A percentile compares a stretch with the other conserved stretches of the same genome.
Evolutionary conservation across 768 basidiomycete genomes (phyloP).

Genomic region (Tricholoma hemisulphureum): DNA sequence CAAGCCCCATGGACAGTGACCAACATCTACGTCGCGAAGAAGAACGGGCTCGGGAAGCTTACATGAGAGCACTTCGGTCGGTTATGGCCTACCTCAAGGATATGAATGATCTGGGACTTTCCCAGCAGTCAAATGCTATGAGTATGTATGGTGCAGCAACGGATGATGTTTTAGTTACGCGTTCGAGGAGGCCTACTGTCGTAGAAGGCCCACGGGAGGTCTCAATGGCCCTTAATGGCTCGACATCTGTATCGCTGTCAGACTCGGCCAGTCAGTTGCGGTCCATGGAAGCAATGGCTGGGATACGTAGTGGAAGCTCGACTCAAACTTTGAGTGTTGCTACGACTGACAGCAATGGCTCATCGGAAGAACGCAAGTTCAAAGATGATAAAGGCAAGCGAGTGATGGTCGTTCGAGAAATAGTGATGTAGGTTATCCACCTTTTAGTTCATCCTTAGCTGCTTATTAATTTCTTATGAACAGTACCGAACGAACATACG

Average conservation of each 20-base stretch:
- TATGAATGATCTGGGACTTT: conserved; percentile 85
- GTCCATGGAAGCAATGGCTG: conserved; percentile 60
- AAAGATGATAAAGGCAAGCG: conserved; percentile 91
- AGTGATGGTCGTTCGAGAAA: conserved; percentile 82
- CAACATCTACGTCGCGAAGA: conserved; percentile 62
- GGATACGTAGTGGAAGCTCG: conserved; percentile 56
- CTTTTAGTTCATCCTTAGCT: conserved; percentile 9
- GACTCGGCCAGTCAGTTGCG: conserved; percentile 58
- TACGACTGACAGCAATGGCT: conserved; percentile 72
- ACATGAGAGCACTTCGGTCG: conserved; percentile 79
- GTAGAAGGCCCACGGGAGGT: conserved; percentile 56
- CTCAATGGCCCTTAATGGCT: conserved; percentile 52
- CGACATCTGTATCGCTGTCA: conserved; percentile 37
- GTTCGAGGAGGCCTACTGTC: conserved; percentile 68
- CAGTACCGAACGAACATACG: conserved; percentile 94
- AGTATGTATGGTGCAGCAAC: conserved; percentile 57
- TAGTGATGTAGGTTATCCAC: conserved; percentile 68
- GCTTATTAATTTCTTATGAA: conserved; percentile 8
- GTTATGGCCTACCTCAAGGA: conserved; percentile 97
- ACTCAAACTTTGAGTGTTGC: conserved; percentile 73
- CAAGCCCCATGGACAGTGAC: conserved; percentile 50
- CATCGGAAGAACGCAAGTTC: conserved; percentile 78
- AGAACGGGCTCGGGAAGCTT: conserved; percentile 67
- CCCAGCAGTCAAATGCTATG: conserved; percentile 56
- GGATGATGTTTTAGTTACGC: conserved; percentile 41